Percentiles rank a stretch among this genome's conserved stretches.
Evolutionary conservation across 805 yeast genomes (phyloP).

Genomic region (Hanseniaspora nectarophila): DNA sequence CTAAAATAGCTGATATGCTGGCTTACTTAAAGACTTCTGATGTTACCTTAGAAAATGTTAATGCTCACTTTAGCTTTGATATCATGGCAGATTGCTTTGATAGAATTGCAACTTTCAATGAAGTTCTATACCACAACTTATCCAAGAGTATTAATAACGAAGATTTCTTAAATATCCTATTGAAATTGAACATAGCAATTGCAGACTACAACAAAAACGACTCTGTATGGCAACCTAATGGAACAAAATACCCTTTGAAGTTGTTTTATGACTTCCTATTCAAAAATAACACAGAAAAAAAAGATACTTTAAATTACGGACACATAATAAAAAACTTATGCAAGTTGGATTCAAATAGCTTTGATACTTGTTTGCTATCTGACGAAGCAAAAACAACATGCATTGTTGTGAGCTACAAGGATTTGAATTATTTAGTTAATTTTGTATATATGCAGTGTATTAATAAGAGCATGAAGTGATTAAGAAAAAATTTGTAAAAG

Average conservation of each 20-base stretch:
- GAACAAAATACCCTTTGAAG: constrained; percentile 58
- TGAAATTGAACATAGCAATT: constrained; percentile 67
- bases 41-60: constrained; percentile 35
- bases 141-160: constrained; percentile 76
- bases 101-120: constrained; percentile 41
- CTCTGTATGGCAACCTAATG: constrained; percentile 58
- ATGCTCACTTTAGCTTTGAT: constrained; percentile 30
- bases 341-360: constrained; percentile 84
- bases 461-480: background rate
- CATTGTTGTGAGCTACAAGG: constrained; percentile 73
- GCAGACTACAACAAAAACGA: constrained; percentile 54
- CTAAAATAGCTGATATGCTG: background rate
- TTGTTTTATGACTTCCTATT: constrained; percentile 76
- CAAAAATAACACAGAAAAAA: constrained; percentile 65
- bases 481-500: no score
- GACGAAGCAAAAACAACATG: constrained; percentile 79
- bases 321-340: constrained; percentile 70
- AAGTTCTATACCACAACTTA: constrained; percentile 49
- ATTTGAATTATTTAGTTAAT: constrained; percentile 60
- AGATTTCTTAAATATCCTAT: constrained; percentile 65
- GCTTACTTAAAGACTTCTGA: constrained; percentile 44
- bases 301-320: constrained; percentile 67
- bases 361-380: constrained; percentile 68
- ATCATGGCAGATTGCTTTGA: constrained; percentile 39
- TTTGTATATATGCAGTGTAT: constrained; percentile 35